Percentiles rank a stretch among this genome's conserved stretches.
phyloP scores from a whole-genome alignment of 176 grass and related monocot genomes.

The Poa annua region DNA sequence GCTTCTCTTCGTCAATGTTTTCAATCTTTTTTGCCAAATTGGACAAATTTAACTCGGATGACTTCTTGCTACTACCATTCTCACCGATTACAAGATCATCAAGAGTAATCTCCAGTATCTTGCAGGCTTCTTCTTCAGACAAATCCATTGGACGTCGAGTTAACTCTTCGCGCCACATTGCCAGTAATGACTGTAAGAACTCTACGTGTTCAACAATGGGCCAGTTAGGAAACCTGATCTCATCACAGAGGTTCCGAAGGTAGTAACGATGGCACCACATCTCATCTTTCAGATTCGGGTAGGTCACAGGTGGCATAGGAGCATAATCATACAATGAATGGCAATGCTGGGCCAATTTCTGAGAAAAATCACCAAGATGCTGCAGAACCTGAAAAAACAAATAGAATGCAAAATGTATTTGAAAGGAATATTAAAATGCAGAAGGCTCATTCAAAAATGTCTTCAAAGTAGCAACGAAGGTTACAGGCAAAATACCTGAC shows the following conservation, averaged over 20 bases:
- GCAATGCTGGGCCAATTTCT: constrained; percentile 95
- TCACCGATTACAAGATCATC: constrained; percentile 84
- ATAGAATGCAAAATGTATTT: constrained; percentile 37
- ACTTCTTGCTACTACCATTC: constrained; percentile 54
- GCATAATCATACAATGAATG: constrained; percentile 99
- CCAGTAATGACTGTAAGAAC: constrained; percentile 91
- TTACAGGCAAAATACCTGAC: constrained; percentile 59
- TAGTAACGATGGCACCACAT: constrained; percentile 99
- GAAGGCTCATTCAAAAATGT: constrained; percentile 10
- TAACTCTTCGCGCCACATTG: constrained; percentile 99
- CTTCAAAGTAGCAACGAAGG: constrained; percentile 34
- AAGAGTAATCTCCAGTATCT: constrained; percentile 93
- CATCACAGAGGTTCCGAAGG: constrained; percentile 95
- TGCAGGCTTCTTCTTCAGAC: constrained; percentile 97
- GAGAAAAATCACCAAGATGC: constrained; percentile 96
- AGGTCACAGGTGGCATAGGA: constrained; percentile 98
- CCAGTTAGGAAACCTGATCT: constrained; percentile 99
- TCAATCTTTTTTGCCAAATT: constrained; percentile 61
- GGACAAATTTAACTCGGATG: constrained; percentile 42
- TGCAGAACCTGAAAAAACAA: constrained; percentile 82
- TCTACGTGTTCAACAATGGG: constrained; percentile 98
- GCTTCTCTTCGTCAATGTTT: constrained; percentile 98
- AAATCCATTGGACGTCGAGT: constrained; percentile 98
- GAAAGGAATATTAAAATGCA: constrained; percentile 33
- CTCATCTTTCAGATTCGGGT: constrained; percentile 95